Conservation (phyloP, 495 filamentous ascomycete genomes). For the Penicillium soppii region DNA sequence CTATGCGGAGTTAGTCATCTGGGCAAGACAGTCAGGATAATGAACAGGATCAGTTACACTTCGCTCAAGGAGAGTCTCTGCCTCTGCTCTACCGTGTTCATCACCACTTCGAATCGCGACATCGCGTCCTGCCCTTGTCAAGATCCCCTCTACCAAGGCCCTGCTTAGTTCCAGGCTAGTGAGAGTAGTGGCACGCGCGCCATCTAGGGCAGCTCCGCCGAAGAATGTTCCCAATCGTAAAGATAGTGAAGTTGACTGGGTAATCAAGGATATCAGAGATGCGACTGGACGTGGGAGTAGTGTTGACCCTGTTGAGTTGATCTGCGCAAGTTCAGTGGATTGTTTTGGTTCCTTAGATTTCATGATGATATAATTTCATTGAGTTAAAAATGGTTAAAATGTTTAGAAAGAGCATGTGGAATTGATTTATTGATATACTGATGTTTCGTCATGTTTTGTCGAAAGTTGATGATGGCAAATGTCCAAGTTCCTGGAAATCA, state of each 20-base stretch:
- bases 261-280: conserved; percentile 65
- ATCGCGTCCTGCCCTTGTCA: conserved; percentile 69
- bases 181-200: conserved; percentile 65
- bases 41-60: conserved; percentile 50
- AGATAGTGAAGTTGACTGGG: conserved; percentile 67
- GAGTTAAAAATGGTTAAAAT: no score
- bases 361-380: no score
- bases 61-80: conserved; percentile 60
- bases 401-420: no score
- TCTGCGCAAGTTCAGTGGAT: conserved; percentile 8
- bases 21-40: not conserved
- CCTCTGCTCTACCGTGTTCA: conserved; percentile 57
- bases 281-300: conserved; percentile 68
- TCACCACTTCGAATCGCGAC: conserved; percentile 54
- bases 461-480: no score
- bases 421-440: no score
- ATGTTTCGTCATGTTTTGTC: no score
- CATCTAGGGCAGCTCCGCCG: conserved; percentile 62
- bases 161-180: conserved; percentile 69
- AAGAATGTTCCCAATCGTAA: conserved; percentile 69
- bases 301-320: conserved; percentile 48
- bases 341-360: no score
- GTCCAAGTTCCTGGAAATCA: no score
- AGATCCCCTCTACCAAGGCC: conserved; percentile 62
- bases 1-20: conserved; percentile 22